These are phyloP conservation scores for Pseudognaphalium luteoalbum DNA, from an alignment of 129 eudicot species.

Conservation along the genomic window DNA sequence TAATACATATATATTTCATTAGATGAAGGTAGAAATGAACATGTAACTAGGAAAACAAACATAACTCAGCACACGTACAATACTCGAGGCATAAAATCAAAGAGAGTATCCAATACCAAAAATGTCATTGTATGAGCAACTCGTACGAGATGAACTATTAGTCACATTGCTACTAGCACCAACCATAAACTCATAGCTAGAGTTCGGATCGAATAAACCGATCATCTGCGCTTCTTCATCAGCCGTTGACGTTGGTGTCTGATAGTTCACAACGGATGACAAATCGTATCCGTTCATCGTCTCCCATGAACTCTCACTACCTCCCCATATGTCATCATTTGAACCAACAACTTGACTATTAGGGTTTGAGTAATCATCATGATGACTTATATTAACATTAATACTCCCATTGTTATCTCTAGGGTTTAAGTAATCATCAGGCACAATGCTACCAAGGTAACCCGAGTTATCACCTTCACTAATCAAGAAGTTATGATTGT, in stretches of 20 bases:
- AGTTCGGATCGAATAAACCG: conserved; percentile 24
- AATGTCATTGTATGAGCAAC: conserved; percentile 50
- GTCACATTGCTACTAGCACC: conserved; percentile 27
- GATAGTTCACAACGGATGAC: conserved; percentile 49
- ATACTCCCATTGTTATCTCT: conserved; percentile 15
- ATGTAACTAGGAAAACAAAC: conserved; percentile 30
- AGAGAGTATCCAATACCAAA: conserved; percentile 58
- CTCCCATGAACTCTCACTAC: conserved; percentile 52
- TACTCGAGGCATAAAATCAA: conserved; percentile 28
- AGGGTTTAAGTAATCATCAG: conserved; percentile 81
- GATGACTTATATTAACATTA: conserved; percentile 1
- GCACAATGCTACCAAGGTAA: conserved; percentile 84
- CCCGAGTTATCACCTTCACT: conserved; percentile 67
- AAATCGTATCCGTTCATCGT: conserved; percentile 56
- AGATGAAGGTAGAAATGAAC: conserved; percentile 23
- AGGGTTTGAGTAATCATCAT: conserved; percentile 25
- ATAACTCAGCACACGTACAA: conserved; percentile 31
- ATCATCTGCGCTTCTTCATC: conserved; percentile 44
- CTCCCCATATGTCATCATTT: conserved; percentile 50
- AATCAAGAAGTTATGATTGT: conserved; percentile 36
- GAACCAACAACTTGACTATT: conserved; percentile 30
- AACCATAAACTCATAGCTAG: conserved; percentile 31
- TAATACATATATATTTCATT: conserved; percentile 17
- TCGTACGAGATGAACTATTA: conserved; percentile 34
- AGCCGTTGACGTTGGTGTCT: conserved; percentile 24